Evolutionary conservation across 2,329 filamentous ascomycete species (phyloP).

Genomic region (Trichophyton benhamiae): DNA sequence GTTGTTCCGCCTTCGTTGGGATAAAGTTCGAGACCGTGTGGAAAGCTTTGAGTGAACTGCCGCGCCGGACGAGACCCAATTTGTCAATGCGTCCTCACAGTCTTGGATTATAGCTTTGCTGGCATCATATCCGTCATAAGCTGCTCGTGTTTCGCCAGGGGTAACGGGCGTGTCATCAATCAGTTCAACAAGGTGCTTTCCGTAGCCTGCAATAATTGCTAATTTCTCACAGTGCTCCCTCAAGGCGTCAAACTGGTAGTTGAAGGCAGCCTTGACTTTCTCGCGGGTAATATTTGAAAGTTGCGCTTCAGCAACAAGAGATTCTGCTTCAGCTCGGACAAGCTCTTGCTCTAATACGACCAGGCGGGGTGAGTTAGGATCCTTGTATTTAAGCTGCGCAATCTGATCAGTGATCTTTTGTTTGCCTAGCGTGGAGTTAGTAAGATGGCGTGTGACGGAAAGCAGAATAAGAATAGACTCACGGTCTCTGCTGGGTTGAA

Average conservation of each 20-base stretch:
- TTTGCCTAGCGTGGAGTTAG: conserved; percentile 52
- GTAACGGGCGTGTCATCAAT: conserved; percentile 96
- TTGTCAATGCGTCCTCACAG: conserved; percentile 91
- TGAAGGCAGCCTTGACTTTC: conserved; percentile 97
- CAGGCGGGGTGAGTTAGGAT: conserved; percentile 94
- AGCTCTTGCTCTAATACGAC: conserved; percentile 97
- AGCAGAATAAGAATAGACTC: conserved; percentile 30
- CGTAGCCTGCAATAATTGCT: conserved; percentile 92
- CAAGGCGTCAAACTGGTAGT: conserved; percentile 94
- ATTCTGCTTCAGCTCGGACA: conserved; percentile 94
- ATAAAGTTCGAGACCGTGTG: conserved; percentile 73
- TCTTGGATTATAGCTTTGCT: conserved; percentile 99
- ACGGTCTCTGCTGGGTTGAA: conserved; percentile 96
- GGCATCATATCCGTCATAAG: conserved; percentile 95
- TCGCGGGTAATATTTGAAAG: conserved; percentile 98
- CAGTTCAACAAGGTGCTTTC: conserved; percentile 94
- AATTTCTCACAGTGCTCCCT: conserved; percentile 97
- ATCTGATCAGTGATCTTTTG: conserved; percentile 99
- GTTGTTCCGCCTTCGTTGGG: conserved; percentile 67
- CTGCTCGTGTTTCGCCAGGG: conserved; percentile 85
- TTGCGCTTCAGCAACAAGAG: conserved; percentile 95
- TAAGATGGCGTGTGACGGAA: neutral
- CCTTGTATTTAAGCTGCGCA: conserved; percentile 98
- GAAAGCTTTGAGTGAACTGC: conserved; percentile 80
- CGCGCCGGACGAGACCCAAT: conserved; percentile 88